phyloP scores from a whole-genome alignment of 2,329 filamentous ascomycete species.

The Penicillium sp. region DNA sequence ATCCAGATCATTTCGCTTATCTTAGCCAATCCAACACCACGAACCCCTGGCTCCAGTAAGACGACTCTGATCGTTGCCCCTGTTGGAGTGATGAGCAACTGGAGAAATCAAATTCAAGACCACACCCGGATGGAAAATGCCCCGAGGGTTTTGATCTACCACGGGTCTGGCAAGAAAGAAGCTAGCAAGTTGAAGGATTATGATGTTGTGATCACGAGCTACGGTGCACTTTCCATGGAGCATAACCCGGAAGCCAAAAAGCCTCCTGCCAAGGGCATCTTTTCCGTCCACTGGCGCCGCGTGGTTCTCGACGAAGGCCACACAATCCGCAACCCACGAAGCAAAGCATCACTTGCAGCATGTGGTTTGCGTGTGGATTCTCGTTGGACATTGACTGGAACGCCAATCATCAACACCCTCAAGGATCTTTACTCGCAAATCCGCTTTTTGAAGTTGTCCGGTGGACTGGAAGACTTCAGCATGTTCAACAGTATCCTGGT shows the following conservation, averaged over 20 bases:
- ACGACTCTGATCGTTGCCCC: conserved; percentile 81
- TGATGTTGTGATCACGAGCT: conserved; percentile 82
- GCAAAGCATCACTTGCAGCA: conserved; percentile 72
- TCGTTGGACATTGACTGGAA: conserved; percentile 79
- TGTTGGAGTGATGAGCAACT: conserved; percentile 87
- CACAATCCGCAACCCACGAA: conserved; percentile 75
- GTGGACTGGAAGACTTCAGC: conserved; percentile 72
- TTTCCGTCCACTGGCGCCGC: conserved; percentile 73
- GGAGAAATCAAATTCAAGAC: conserved; percentile 75
- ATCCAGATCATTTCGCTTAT: conserved; percentile 83
- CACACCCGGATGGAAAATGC: conserved; percentile 69
- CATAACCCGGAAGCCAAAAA: conserved; percentile 56
- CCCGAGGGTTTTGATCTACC: conserved; percentile 73
- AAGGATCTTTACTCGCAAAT: conserved; percentile 81
- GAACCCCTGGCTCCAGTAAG: conserved; percentile 54
- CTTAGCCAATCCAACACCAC: conserved; percentile 56
- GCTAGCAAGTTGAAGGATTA: conserved; percentile 66
- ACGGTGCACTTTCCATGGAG: conserved; percentile 74
- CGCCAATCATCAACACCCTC: conserved; percentile 81
- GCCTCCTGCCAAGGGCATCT: conserved; percentile 56
- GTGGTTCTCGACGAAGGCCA: conserved; percentile 85
- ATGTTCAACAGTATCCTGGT: conserved; percentile 76
- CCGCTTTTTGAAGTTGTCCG: conserved; percentile 75
- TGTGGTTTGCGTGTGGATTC: conserved; percentile 70
- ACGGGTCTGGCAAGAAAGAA: conserved; percentile 65